A percentile compares a stretch with the other conserved stretches of the same genome.
Conservation (phyloP, 345 rosid genomes). For the Cardamine occulta region DNA sequence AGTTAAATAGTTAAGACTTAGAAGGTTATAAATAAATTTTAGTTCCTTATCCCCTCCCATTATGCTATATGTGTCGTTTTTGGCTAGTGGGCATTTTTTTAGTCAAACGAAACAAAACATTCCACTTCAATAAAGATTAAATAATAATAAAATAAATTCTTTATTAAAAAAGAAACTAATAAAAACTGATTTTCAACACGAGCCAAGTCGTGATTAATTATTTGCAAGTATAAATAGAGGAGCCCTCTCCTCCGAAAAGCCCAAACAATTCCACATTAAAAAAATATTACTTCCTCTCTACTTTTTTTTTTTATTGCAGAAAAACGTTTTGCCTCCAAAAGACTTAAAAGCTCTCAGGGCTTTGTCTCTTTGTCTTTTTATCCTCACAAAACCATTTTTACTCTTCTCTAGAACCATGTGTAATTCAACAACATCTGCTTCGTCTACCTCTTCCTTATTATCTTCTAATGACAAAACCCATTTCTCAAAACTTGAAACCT, state of each 20-base stretch:
- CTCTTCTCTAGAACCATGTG: slow-evolving; percentile 51
- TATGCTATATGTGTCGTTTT: not conserved
- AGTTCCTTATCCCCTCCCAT: not conserved
- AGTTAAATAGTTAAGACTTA: not conserved
- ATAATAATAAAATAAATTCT: not conserved
- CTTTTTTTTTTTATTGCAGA: slow-evolving; percentile 16
- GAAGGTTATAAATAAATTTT: not conserved
- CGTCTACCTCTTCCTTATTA: slow-evolving; percentile 54
- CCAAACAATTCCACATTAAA: slow-evolving; percentile 36
- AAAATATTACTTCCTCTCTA: slow-evolving; percentile 5
- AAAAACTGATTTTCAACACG: slow-evolving; percentile 1
- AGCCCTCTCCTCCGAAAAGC: slow-evolving; percentile 25
- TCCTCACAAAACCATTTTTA: slow-evolving; percentile 18
- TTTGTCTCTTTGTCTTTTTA: slow-evolving; percentile 21
- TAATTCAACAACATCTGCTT: slow-evolving; percentile 59
- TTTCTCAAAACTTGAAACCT: slow-evolving; percentile 49
- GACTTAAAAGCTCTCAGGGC: slow-evolving; percentile 13
- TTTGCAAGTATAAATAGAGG: slow-evolving; percentile 25
- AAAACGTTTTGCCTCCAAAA: slow-evolving; percentile 33
- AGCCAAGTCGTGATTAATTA: not conserved
- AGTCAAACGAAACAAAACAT: slow-evolving; percentile 25
- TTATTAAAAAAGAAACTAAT: not conserved
- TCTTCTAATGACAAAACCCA: slow-evolving; percentile 49
- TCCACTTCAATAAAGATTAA: not conserved
- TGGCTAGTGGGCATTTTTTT: not conserved